Evolutionary conservation across 495 filamentous ascomycete genomes (phyloP), one percentile per base, ranked within the genome.

Genomic region (Letharia columbiana): DNA sequence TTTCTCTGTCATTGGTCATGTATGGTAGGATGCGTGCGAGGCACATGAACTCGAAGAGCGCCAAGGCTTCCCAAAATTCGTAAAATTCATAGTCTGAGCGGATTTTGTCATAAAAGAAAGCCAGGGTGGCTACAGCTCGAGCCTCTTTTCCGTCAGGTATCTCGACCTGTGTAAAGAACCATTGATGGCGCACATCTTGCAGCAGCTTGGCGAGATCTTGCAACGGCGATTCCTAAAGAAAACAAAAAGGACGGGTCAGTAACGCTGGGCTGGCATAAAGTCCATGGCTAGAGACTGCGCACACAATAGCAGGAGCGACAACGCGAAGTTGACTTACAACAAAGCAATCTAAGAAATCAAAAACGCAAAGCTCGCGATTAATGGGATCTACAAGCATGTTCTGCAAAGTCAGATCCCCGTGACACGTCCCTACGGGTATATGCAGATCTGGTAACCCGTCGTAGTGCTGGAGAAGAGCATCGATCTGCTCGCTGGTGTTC

Each of bases 351-450:
- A 57, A 37, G 17, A 57, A 57, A 37, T 57, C 54, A 57, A 57
- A 57, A 0, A 57, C 17, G 20, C 54, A 57, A 37, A 57, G 54
- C 17, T 57, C 54, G 15, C 54, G 54, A 12, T 57, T 57, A 4
- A 57, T 57, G 54, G 54, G 54, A 5, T 57, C 54, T n/a, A 57
- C 54, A 57, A 57, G 54, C 54, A 57, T 57, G 17, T 57, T 57
- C 33, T 57, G 54, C 7, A 57, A 12, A 4, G 54, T 57, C n/a
- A 57, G 54, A 37, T 57, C 54, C 39, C 54, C 54, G 54, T 57
- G 54, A 20, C 54, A 57, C 8, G 54, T 57, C 17, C 54, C 54
- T 37, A 57, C 54, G 8, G 54, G 54, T 18, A 57, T 57, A 37
- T 37, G 54, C 31, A 57, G 33, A 15, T 57, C 54, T 4, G 54